Base-by-base conservation (phyloP, 495 filamentous ascomycete species). In the Xylaria sp. region DNA sequence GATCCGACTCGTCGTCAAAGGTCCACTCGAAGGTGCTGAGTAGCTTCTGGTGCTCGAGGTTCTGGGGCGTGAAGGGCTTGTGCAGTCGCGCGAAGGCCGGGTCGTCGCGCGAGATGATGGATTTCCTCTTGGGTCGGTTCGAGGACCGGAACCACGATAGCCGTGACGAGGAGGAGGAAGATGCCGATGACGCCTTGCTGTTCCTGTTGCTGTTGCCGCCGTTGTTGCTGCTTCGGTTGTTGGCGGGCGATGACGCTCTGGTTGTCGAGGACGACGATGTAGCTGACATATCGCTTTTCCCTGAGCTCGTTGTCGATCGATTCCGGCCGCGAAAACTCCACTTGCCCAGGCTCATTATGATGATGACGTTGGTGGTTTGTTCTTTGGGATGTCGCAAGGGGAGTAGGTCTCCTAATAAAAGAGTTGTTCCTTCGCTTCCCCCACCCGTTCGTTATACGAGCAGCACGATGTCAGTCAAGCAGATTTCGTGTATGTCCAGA, bases 11-110 rank as follows among this genome's bases (percentile, higher is more conserved):
- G 37, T 70, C 55, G 37, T 70, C 66, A 35, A 68, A 75, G 50
- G 71, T 75, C 75, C 74, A 78, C 63, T 78, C 75, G 41, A 78
- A 76, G 41, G 72, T 57, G 55, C 52, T 73, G 43, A 78, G 48
- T 41, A 78, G 67, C 66, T 75, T 78, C 58, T 77, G 76, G 61
- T 78, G 73, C 58, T 75, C 76, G 35, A 77, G 65, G 55, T 78
- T 78, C 59, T 78, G 74, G 17, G 64, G 71, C 3, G 75, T 78
- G 71, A 78, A 75, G 11, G 73, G 75, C 24, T 72, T 74, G 61
- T 78, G 70, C 17, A 77, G 65, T 55, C 74, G 61, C 21, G 62
- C 37, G 19, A 64, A 70, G 48, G 68, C 68, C 4, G 68, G 68
- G 35, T 70, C 68, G 37, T 70, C 68, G 33, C 35, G n/a, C 24